These are phyloP conservation scores for Pseudocohnilembus persalinus DNA, from an alignment of 169 alveolate genomes.

Conservation along the genomic window DNA sequence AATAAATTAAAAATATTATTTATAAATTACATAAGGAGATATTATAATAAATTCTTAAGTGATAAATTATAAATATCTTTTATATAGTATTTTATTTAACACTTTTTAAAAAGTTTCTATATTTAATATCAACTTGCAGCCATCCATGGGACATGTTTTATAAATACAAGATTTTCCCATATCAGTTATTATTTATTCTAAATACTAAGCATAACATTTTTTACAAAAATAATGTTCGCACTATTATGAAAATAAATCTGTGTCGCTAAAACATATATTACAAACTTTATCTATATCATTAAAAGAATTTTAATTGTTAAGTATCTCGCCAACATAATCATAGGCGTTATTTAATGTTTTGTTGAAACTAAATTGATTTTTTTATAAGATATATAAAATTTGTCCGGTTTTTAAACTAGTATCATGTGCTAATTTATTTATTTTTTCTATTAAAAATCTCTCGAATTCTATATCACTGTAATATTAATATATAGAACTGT, in stretches of 20 bases:
- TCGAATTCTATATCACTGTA: too few species aligned
- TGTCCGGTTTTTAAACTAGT: too few species aligned
- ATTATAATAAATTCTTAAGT: neutral
- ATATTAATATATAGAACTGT: too few species aligned
- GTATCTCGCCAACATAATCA: too few species aligned
- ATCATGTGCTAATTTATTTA: too few species aligned
- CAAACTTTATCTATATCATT: too few species aligned
- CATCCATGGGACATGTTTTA: conserved; percentile 23
- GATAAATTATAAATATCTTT: neutral
- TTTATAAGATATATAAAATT: too few species aligned
- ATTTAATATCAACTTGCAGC: neutral
- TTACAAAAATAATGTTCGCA: conserved; percentile 13
- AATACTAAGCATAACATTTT: conserved; percentile 1
- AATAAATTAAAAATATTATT: too few species aligned
- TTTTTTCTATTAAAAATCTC: too few species aligned
- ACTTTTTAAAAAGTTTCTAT: neutral
- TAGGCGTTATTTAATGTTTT: too few species aligned
- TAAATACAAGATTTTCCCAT: conserved; percentile 6
- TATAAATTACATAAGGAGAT: neutral
- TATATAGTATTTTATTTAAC: neutral
- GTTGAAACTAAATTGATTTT: too few species aligned
- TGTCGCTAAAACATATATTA: neutral
- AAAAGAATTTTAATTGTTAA: too few species aligned
- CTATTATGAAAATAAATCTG: neutral
- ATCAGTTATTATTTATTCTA: neutral